Evolutionary conservation across 2,329 filamentous ascomycete genomes (phyloP).

Genomic region (Microsporum audouinii): DNA sequence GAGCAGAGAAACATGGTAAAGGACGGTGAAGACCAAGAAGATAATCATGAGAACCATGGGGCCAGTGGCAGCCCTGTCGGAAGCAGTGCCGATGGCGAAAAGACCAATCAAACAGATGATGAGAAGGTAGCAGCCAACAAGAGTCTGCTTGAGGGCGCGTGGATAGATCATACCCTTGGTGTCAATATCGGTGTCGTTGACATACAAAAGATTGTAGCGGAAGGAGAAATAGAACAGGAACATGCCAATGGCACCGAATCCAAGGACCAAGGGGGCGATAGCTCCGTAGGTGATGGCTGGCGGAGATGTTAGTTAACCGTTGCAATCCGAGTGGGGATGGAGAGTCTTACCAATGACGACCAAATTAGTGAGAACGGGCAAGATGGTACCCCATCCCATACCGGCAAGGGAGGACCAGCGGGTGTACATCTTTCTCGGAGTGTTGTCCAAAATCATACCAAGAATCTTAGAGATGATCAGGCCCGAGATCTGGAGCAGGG

Average conservation of each 20-base stretch:
- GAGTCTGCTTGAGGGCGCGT: slow-evolving; percentile 74
- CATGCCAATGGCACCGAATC: slow-evolving; percentile 69
- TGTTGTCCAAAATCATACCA: slow-evolving; percentile 63
- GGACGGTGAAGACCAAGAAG: slow-evolving; percentile 60
- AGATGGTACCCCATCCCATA: slow-evolving; percentile 71
- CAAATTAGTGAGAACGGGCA: slow-evolving; percentile 72
- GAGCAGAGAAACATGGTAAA: slow-evolving; percentile 64
- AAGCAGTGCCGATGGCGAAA: slow-evolving; percentile 58
- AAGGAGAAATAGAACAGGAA: slow-evolving; percentile 76
- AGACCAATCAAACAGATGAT: slow-evolving; percentile 76
- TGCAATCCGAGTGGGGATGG: too few relatives aligned
- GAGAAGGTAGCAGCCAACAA: slow-evolving; percentile 71
- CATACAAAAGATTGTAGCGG: slow-evolving; percentile 82
- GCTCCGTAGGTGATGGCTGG: slow-evolving; percentile 71
- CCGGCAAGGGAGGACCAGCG: slow-evolving; percentile 64
- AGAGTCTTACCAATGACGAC: slow-evolving; percentile 54
- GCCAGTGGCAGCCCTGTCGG: slow-evolving; percentile 50
- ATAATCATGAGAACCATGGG: slow-evolving; percentile 66
- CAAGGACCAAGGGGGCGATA: slow-evolving; percentile 74
- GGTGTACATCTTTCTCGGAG: slow-evolving; percentile 66
- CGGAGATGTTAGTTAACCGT: slow-evolving; percentile 10
- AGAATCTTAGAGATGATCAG: slow-evolving; percentile 63
- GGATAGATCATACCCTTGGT: slow-evolving; percentile 82
- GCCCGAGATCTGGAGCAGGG: slow-evolving; percentile 62
- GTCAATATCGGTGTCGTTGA: slow-evolving; percentile 69